These are phyloP conservation scores for Mycena galericulata DNA, from an alignment of 768 basidiomycete genomes.

Conservation along the genomic window DNA sequence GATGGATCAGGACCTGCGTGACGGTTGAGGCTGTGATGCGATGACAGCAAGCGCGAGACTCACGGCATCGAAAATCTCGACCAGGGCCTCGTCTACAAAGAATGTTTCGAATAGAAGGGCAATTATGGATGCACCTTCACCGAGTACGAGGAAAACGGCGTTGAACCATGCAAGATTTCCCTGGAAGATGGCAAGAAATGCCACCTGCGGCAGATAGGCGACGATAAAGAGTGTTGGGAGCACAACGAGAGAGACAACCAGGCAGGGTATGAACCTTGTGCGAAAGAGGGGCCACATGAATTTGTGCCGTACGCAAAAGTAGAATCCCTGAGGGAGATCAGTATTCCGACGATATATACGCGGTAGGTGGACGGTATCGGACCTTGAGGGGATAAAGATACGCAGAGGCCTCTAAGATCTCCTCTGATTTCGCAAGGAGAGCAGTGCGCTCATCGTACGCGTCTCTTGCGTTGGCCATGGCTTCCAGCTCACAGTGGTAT, in stretches of 20 bases:
- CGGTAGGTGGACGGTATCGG: neutral
- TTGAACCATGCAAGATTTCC: constrained; percentile 64
- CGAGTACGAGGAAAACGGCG: constrained; percentile 34
- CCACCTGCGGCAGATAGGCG: constrained; percentile 67
- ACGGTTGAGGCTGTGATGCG: neutral
- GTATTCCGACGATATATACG: constrained; percentile 3
- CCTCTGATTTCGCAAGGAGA: constrained; percentile 16
- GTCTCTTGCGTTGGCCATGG: constrained; percentile 5
- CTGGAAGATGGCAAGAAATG: constrained; percentile 59
- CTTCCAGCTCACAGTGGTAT: constrained; percentile 9
- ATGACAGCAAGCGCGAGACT: neutral
- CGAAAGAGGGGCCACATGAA: constrained; percentile 31
- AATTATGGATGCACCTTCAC: constrained; percentile 28
- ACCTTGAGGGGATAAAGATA: constrained; percentile 26
- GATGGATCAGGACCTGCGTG: constrained; percentile 27
- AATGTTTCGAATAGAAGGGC: constrained; percentile 34
- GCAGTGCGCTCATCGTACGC: constrained; percentile 9
- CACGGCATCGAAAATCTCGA: constrained; percentile 34
- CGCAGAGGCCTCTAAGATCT: constrained; percentile 16
- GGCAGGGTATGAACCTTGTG: constrained; percentile 30
- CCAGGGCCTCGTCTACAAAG: constrained; percentile 33
- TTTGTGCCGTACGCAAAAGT: constrained; percentile 29
- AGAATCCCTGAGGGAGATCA: constrained; percentile 26
- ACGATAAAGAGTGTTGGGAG: constrained; percentile 52
- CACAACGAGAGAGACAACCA: constrained; percentile 39